Evolutionary conservation across 1,284 basidiomycete species (phyloP), one percentile per base, ranked within the genome.

Genomic region (Malassezia arunalokei): DNA sequence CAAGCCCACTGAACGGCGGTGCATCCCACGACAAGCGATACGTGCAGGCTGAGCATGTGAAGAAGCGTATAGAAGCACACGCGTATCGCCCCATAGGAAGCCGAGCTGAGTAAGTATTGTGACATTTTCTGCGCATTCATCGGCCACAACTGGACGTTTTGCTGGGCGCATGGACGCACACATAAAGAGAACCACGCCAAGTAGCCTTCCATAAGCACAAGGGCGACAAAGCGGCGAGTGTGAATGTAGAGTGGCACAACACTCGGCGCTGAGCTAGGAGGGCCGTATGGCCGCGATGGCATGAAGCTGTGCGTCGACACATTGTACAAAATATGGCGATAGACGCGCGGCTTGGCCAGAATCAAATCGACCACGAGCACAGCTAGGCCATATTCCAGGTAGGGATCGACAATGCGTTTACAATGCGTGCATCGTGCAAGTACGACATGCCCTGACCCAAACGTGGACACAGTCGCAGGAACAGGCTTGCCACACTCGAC

Each of bases 291-390:
- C 11, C 33, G 33, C 33, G 33, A 35, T 12, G 33, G 33, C 6
- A 20, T 6, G n/a, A 29, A 9, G 8, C 28, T 9, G 31, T 20
- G 14, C 31, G 20, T n/a, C 20, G 41, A 11, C 3, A 47, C 39
- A 41, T 59, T 59, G 43, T 56, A 59, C 17, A 59, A 35, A 1
- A 59, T 20, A 47, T 59, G 57, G 6, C 57, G 43, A 32, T 59
- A 59, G 6, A 43, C 57, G 33, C 57, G 54, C n/a, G 57, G 57
- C 40, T 59, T 59, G 38, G 39, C 44, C 17, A 58, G 47, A 20
- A 58, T 55, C 38, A 59, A 30, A 27, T 59, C 57, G n/a, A 59
- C 49, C 14, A 51, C 41, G 11, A 59, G 48, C 6, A 53, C 38
- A 28, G 44, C 43, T 4, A 38, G 38, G 6, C 51, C 54, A 49